Evolutionary conservation across 257 asterid genomes (phyloP).

Genomic region (Rubia yunnanensis): DNA sequence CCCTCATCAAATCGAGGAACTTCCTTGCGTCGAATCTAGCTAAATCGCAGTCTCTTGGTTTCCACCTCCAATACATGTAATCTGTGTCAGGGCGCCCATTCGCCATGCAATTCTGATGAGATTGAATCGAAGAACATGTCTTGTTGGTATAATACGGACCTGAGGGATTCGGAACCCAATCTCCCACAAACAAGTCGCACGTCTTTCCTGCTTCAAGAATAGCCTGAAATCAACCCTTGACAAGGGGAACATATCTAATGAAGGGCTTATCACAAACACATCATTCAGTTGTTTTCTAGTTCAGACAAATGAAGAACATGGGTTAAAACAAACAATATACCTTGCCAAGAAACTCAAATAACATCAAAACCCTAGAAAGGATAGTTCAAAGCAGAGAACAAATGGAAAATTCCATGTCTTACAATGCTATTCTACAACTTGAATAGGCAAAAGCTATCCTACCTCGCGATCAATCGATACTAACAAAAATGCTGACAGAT

Average conservation of each 20-base stretch:
- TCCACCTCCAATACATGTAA: conserved; percentile 75
- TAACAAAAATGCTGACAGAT: too few species aligned
- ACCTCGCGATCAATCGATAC: neutral
- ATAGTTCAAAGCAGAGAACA: neutral
- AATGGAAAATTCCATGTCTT: neutral
- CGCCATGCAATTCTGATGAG: conserved; percentile 63
- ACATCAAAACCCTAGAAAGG: neutral
- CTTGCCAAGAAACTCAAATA: neutral
- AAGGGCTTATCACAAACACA: neutral
- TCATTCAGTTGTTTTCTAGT: neutral
- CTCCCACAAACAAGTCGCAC: conserved; percentile 60
- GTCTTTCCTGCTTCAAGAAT: conserved; percentile 24
- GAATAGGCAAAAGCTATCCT: neutral
- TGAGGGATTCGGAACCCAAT: conserved; percentile 51
- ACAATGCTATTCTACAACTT: too few species aligned
- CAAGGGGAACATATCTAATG: too few species aligned
- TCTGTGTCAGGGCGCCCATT: conserved; percentile 69
- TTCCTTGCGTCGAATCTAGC: conserved; percentile 42
- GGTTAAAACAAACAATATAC: neutral
- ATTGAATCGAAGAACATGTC: conserved; percentile 49
- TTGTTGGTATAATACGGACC: conserved; percentile 57
- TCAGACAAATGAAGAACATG: neutral
- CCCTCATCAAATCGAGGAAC: conserved; percentile 49
- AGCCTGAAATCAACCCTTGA: conserved; percentile 2
- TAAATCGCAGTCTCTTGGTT: conserved; percentile 48